phyloP scores from a whole-genome alignment of 176 grass and related monocot species.

The Leersia perrieri region DNA sequence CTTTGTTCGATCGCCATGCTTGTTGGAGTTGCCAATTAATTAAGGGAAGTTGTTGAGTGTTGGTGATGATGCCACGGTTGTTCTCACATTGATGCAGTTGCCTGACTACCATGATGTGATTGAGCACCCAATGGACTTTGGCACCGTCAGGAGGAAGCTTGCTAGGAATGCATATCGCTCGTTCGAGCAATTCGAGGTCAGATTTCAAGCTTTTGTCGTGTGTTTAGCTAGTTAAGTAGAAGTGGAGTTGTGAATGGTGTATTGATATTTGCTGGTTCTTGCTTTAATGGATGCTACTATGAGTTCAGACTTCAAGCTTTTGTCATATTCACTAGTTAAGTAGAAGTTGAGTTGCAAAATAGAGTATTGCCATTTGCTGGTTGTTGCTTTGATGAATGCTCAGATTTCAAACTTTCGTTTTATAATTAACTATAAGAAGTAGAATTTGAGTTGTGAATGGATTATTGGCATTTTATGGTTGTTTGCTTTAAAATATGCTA shows the following conservation, averaged over 20 bases:
- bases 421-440: too few relatives aligned
- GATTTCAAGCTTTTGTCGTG: slow-evolving; percentile 10
- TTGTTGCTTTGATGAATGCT: slow-evolving; percentile 23
- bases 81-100: slow-evolving; percentile 60
- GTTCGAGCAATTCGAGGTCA: slow-evolving; percentile 95
- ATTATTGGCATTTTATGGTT: neutral
- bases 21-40: slow-evolving; percentile 14
- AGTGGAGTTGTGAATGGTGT: neutral
- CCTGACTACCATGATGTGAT: slow-evolving; percentile 97
- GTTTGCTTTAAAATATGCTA: neutral
- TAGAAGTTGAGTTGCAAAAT: neutral
- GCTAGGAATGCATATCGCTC: slow-evolving; percentile 71
- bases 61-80: slow-evolving; percentile 28
- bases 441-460: neutral
- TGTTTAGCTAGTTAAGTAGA: neutral
- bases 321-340: neutral
- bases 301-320: slow-evolving; percentile 50
- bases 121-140: slow-evolving; percentile 97
- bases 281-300: neutral
- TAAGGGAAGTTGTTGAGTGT: slow-evolving; percentile 1
- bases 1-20: slow-evolving; percentile 16
- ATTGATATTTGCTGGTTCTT: neutral
- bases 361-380: neutral
- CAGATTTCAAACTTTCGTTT: too few relatives aligned
- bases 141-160: slow-evolving; percentile 88